These are phyloP conservation scores for Blastosporella zonata DNA, from an alignment of 1,284 basidiomycete species.

Conservation along the genomic window DNA sequence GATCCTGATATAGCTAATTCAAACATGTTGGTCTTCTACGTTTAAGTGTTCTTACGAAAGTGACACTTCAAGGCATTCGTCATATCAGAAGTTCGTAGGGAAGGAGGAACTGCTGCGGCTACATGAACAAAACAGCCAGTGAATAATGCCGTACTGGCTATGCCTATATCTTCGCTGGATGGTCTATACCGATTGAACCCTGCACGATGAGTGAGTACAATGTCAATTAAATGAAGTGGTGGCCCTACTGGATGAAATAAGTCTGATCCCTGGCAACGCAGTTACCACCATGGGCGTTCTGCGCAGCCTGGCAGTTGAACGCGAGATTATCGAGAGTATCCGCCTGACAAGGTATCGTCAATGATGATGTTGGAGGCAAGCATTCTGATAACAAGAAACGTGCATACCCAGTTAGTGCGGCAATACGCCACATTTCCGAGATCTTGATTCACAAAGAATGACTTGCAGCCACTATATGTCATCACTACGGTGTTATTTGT, in stretches of 20 bases:
- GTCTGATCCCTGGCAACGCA: conserved; percentile 42
- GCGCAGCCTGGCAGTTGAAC: conserved; percentile 41
- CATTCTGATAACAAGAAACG: background rate
- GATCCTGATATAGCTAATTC: no score
- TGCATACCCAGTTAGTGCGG: conserved; percentile 36
- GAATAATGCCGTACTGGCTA: no score
- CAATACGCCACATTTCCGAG: conserved; percentile 32
- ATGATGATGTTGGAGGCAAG: no score
- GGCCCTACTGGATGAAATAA: conserved; percentile 44
- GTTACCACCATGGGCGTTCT: conserved; percentile 48
- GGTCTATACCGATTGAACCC: background rate
- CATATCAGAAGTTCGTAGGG: no score
- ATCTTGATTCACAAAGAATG: conserved; percentile 42
- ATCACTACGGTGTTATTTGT: conserved; percentile 33
- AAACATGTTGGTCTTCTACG: no score
- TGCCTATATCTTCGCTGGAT: background rate
- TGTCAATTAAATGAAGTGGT: background rate
- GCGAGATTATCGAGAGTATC: conserved; percentile 39
- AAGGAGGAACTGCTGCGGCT: no score
- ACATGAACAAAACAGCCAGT: no score
- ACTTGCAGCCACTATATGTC: conserved; percentile 34
- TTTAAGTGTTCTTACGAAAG: no score
- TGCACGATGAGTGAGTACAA: background rate
- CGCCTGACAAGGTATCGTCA: conserved; percentile 26
- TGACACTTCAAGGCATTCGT: no score